Base-by-base conservation (phyloP, 495 filamentous ascomycete genomes). In the Schizothecium vesticola region DNA sequence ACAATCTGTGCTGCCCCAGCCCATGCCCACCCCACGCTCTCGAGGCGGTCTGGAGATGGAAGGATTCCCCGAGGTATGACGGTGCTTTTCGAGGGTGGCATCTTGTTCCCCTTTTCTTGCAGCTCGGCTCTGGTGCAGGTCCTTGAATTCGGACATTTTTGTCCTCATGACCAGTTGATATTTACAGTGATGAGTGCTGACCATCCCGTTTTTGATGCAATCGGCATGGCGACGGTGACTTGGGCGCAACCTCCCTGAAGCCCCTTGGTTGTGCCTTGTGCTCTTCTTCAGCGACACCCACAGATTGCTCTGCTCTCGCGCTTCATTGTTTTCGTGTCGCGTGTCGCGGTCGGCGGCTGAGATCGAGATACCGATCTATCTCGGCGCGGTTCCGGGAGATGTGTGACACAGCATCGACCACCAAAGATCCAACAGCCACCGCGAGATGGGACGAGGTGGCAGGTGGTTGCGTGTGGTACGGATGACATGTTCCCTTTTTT, bases 161-260 rank as follows among this genome's bases (percentile, higher is more conserved):
- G 66, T 33, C 57, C 69, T 66, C 69, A 71, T 71, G 66, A 71
- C 69, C 68, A 19, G 66, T 63, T 33, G 55, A 58, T 26, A 68
- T 23, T 62, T 55, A 63, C 62, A 68, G 23, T 56, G 12, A 29
- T 63, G 56, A 36, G 36, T 31, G 57, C 66, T 65, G 62, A 57
- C 69, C 55, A 68, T 71, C 66, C 69, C 69, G 62, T 22, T 65
- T 71, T 59, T 61, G 60, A 63, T 43, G 69, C 36, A 58, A 66
- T 55, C n/a, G 63, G 66, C 69, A 71, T 67, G 64, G 51, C 25
- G 60, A 70, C 25, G 59, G 59, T 67, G 68, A 22, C 64, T 61
- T 43, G 33, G 33, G 13, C 33, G 13, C 33, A 43, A 43, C 33
- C 33, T 43, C 28, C 28, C 28, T n/a, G 31, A 36, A 13, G 31